Evolutionary conservation across 805 yeast genomes (phyloP).

Genomic region (Yarrowia yakushimensis): DNA sequence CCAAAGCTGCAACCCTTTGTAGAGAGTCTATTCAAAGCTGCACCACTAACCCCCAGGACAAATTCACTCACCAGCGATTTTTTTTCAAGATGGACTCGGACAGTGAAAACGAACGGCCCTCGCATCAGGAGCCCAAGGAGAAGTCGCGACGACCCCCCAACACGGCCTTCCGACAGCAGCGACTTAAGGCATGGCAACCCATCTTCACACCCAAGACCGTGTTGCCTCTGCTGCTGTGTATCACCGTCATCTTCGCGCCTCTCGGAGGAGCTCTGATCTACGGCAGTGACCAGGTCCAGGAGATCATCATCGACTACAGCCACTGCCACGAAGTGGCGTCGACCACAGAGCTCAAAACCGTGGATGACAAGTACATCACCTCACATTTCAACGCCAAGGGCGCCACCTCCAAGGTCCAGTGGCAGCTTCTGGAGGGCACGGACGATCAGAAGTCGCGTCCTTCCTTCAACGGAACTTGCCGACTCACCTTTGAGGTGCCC

Average conservation of each 20-base stretch:
- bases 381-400: constrained; percentile 57
- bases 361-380: constrained; percentile 44
- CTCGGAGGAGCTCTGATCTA: constrained; percentile 80
- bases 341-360: constrained; percentile 50
- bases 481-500: constrained; percentile 69
- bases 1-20: constrained; percentile 1
- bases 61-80: constrained; percentile 2
- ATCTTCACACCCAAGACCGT: constrained; percentile 89
- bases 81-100: constrained; percentile 29
- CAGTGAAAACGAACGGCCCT: constrained; percentile 36
- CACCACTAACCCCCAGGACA: background rate
- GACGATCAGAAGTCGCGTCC: constrained; percentile 35
- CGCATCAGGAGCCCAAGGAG: constrained; percentile 36
- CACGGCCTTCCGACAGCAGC: constrained; percentile 50
- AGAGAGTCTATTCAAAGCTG: background rate
- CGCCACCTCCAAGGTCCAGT: constrained; percentile 43
- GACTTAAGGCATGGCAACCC: constrained; percentile 75
- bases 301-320: constrained; percentile 70
- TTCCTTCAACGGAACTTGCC: constrained; percentile 44
- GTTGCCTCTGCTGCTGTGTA: constrained; percentile 70
- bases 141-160: constrained; percentile 44
- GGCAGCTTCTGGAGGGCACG: constrained; percentile 52
- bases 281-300: constrained; percentile 77
- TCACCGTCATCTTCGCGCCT: constrained; percentile 82
- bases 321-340: constrained; percentile 57